phyloP scores from a whole-genome alignment of 345 rosid genomes.

The Euphorbia pulcherrima region DNA sequence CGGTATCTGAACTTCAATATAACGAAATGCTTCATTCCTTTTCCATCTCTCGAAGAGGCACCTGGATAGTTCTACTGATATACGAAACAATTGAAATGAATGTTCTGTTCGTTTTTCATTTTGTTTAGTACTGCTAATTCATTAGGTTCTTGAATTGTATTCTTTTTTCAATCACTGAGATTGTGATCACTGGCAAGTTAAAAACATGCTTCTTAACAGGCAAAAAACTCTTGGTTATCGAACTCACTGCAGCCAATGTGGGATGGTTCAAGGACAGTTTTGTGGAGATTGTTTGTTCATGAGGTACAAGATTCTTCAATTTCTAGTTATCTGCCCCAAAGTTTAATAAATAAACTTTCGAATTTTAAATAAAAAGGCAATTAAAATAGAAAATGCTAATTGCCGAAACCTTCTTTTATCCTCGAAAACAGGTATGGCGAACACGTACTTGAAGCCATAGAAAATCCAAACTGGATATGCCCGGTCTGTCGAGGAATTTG shows the following conservation, averaged over 20 bases:
- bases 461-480: conserved; percentile 74
- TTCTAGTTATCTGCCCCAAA: conserved; percentile 2
- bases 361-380: not conserved
- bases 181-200: conserved; percentile 6
- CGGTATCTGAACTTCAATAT: not conserved
- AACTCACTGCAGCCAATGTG: conserved; percentile 64
- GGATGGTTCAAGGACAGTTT: conserved; percentile 69
- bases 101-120: not conserved
- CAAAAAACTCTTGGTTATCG: conserved; percentile 92
- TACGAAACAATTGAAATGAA: not conserved
- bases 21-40: not conserved
- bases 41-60: not conserved
- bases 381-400: not conserved
- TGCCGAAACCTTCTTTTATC: not conserved
- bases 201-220: conserved; percentile 44
- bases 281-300: conserved; percentile 93
- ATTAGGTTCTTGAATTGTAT: not conserved
- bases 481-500: conserved; percentile 89
- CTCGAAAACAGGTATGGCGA: conserved; percentile 65
- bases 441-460: conserved; percentile 82
- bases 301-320: conserved; percentile 43
- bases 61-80: not conserved
- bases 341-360: not conserved
- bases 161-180: too few relatives aligned
- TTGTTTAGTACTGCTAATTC: too few relatives aligned